Conservation (phyloP, 305 asterid genomes). For the Rubia peregrina region DNA sequence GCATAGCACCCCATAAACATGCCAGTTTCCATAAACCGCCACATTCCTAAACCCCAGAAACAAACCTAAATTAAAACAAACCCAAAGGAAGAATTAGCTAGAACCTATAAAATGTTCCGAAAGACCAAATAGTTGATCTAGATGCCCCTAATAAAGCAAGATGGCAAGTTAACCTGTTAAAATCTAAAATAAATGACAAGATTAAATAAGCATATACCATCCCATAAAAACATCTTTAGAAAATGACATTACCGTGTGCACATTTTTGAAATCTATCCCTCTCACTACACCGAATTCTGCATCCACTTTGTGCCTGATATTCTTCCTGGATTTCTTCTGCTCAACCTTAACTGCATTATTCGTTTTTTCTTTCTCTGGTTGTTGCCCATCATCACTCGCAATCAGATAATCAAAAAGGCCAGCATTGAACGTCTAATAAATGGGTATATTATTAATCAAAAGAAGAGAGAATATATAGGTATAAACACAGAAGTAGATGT, state of each 20-base stretch:
- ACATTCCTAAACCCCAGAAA: not conserved
- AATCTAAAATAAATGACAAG: not conserved
- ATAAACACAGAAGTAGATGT: not conserved
- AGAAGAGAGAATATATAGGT: slow-evolving; percentile 6
- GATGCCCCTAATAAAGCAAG: not conserved
- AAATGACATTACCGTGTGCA: slow-evolving; percentile 58
- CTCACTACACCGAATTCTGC: slow-evolving; percentile 90
- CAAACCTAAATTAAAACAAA: not conserved
- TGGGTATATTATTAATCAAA: not conserved
- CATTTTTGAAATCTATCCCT: slow-evolving; percentile 95
- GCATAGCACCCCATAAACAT: not conserved
- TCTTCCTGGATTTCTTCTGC: slow-evolving; percentile 42
- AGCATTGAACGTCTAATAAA: slow-evolving; percentile 71
- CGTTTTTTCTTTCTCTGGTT: slow-evolving; percentile 37
- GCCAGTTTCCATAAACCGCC: not conserved
- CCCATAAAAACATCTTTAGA: not conserved
- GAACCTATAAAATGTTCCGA: not conserved
- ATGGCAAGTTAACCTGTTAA: not conserved
- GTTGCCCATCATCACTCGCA: slow-evolving; percentile 62
- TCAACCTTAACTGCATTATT: slow-evolving; percentile 37
- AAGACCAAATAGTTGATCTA: not conserved
- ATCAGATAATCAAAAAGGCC: slow-evolving; percentile 88
- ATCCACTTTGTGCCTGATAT: slow-evolving; percentile 56
- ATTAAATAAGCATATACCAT: not conserved
- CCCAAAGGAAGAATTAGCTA: slow-evolving; percentile 3